Conservation (phyloP, 2,329 filamentous ascomycete genomes). For the Colletotrichum camelliae region DNA sequence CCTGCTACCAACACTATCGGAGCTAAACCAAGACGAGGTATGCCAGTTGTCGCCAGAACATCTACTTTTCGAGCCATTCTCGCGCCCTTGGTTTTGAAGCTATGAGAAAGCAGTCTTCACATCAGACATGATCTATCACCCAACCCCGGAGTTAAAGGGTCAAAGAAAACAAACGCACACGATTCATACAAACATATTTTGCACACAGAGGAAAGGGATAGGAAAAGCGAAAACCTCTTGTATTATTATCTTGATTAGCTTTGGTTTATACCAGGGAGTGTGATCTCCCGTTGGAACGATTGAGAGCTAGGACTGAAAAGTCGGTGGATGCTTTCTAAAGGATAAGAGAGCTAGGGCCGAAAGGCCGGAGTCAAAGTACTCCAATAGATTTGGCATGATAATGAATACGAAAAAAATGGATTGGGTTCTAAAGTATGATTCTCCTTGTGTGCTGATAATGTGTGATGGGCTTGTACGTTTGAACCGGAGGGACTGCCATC, state of each 20-base stretch:
- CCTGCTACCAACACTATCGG: neutral
- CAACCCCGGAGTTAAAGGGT: neutral
- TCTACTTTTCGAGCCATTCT: neutral
- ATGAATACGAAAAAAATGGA: constrained; percentile 9
- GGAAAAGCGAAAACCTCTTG: constrained; percentile 6
- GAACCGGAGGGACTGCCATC: neutral
- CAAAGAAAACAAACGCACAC: neutral
- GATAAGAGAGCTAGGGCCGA: neutral
- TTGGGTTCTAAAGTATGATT: neutral
- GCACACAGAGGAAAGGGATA: neutral
- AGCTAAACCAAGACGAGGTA: neutral
- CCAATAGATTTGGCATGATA: constrained; percentile 13
- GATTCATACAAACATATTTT: neutral
- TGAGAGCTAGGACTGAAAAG: neutral
- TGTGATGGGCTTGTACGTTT: neutral
- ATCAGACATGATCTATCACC: neutral
- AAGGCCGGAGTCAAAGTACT: neutral
- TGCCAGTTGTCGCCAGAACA: neutral
- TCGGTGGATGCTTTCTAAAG: neutral
- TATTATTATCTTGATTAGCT: constrained; percentile 13
- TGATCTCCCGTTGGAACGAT: neutral
- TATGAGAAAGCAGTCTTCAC: neutral
- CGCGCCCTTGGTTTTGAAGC: neutral
- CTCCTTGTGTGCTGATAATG: neutral
- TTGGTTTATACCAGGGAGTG: constrained; percentile 8